Conservation (phyloP, 257 asterid genomes). For the Oldenlandia corymbosa region DNA sequence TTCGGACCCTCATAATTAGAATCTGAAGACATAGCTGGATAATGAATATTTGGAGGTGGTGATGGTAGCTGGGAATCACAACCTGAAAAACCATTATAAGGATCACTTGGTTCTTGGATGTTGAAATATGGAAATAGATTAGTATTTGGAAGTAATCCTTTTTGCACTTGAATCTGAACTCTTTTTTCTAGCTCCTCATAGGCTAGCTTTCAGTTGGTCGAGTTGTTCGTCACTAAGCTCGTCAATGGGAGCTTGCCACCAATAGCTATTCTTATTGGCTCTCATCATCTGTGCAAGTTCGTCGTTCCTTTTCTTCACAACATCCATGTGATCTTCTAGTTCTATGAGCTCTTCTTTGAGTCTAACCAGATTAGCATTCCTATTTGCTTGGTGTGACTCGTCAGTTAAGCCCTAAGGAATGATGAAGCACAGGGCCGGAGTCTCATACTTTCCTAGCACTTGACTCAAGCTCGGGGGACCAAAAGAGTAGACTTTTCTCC, state of each 20-base stretch:
- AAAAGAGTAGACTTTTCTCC: too few species aligned
- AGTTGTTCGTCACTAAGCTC: slow-evolving; percentile 18
- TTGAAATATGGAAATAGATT: background rate
- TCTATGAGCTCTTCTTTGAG: slow-evolving; percentile 40
- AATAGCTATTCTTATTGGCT: slow-evolving; percentile 15
- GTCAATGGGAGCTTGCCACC: slow-evolving; percentile 28
- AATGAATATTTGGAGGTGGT: too few species aligned
- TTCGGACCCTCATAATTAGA: too few species aligned
- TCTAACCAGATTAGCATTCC: slow-evolving; percentile 32
- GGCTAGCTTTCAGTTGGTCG: slow-evolving; percentile 4
- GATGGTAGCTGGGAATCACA: too few species aligned
- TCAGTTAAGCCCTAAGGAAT: too few species aligned
- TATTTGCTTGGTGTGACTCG: too few species aligned
- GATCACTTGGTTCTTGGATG: too few species aligned
- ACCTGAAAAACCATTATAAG: too few species aligned
- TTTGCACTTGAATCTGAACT: background rate
- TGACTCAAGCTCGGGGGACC: too few species aligned
- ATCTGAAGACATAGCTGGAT: too few species aligned
- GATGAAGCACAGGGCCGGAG: too few species aligned
- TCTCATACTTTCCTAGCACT: too few species aligned
- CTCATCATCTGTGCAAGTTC: slow-evolving; percentile 14
- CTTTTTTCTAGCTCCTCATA: slow-evolving; percentile 2
- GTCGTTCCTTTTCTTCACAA: slow-evolving; percentile 23
- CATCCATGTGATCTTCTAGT: slow-evolving; percentile 23
- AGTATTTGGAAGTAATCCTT: background rate